These are phyloP conservation scores for Circinella minor DNA, from an alignment of 371 early-diverging fungal species.

Conservation along the genomic window DNA sequence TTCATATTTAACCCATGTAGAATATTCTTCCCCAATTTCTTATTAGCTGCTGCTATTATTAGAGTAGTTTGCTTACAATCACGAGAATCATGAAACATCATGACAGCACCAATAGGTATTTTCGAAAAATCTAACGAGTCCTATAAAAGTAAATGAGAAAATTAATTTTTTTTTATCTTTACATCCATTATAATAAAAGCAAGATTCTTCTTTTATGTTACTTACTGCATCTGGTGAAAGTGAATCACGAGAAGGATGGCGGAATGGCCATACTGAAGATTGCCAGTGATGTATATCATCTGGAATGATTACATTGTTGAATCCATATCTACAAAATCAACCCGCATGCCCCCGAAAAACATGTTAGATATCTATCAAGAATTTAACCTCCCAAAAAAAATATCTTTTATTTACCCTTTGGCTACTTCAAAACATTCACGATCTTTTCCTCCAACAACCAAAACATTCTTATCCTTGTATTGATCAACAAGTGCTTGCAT, in stretches of 20 bases:
- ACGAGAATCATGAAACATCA: conserved; percentile 87
- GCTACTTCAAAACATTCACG: conserved; percentile 71
- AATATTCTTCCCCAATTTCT: no score
- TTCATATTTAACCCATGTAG: no score
- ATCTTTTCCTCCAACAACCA: conserved; percentile 75
- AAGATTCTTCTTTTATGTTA: background rate
- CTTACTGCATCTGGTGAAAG: conserved; percentile 4
- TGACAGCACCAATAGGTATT: conserved; percentile 69
- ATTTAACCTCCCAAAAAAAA: background rate
- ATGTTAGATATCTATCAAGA: no score
- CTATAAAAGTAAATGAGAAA: conserved; percentile 1
- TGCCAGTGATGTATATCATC: conserved; percentile 77
- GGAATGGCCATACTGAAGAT: conserved; percentile 77
- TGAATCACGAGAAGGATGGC: conserved; percentile 24
- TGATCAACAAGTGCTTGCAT: conserved; percentile 68
- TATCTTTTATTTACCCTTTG: conserved; percentile 35
- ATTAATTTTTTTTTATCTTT: no score
- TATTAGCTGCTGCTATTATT: background rate
- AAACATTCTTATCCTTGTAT: conserved; percentile 64
- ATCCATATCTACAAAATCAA: conserved; percentile 66
- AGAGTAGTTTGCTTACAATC: conserved; percentile 66
- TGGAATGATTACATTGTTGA: conserved; percentile 75
- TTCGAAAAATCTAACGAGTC: conserved; percentile 53
- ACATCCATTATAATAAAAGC: no score
- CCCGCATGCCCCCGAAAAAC: background rate